Conservation (phyloP, 1,284 basidiomycete species). For the Phylloporus sp. region DNA sequence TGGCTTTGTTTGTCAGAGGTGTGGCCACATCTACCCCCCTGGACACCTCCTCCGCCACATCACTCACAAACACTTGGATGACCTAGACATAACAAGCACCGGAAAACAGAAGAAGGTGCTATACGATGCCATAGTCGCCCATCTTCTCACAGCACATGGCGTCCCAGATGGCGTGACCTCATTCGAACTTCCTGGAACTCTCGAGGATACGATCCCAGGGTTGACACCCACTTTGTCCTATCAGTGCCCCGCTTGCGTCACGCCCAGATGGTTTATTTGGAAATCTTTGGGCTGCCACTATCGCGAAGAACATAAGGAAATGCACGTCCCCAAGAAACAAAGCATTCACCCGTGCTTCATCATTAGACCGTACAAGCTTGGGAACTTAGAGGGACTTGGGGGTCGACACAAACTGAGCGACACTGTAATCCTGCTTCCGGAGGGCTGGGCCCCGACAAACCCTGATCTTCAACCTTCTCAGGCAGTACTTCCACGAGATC, state of each 20-base stretch:
- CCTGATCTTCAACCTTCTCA: no score
- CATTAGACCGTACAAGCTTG: no score
- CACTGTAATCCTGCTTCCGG: no score
- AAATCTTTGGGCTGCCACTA: neutral
- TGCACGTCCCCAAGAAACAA: neutral
- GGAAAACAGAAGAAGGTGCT: neutral
- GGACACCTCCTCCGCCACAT: constrained; percentile 7
- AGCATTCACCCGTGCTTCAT: neutral
- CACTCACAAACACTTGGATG: neutral
- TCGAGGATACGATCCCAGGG: neutral
- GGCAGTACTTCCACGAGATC: no score
- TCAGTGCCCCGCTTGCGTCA: no score
- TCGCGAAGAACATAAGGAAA: neutral
- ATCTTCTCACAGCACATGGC: neutral
- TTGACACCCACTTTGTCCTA: neutral
- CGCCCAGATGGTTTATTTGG: constrained; percentile 7
- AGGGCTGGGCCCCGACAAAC: no score
- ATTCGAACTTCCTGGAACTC: neutral
- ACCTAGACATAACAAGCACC: neutral
- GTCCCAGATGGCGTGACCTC: neutral
- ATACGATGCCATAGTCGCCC: neutral
- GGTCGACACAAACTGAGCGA: no score
- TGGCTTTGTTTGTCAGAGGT: neutral
- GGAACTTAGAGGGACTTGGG: no score
- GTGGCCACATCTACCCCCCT: constrained; percentile 7